These are phyloP conservation scores for Auriscalpium vulgare DNA, from an alignment of 768 basidiomycete genomes.

Conservation along the genomic window DNA sequence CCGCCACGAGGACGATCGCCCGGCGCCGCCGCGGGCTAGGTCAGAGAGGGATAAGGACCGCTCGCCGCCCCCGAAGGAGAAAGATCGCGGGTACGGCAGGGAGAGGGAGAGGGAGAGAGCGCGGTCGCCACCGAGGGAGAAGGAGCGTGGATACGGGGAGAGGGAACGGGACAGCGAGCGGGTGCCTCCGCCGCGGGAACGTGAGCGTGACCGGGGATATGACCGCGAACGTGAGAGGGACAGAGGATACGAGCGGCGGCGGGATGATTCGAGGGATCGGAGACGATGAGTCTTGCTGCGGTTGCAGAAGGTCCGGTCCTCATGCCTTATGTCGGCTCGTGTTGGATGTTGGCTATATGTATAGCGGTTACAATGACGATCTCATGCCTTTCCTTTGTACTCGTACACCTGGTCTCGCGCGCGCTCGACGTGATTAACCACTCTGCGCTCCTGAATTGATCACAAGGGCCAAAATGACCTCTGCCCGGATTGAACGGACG, in stretches of 20 bases:
- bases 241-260: slow-evolving; percentile 2
- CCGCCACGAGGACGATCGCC: slow-evolving; percentile 1
- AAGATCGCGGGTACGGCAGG: neutral
- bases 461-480: slow-evolving; percentile 4
- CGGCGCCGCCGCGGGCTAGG: slow-evolving; percentile 1
- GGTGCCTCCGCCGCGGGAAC: too few relatives aligned
- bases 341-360: too few relatives aligned
- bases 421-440: too few relatives aligned
- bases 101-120: neutral
- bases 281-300: too few relatives aligned
- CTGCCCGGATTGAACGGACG: slow-evolving; percentile 19
- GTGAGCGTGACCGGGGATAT: too few relatives aligned
- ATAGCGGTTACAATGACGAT: too few relatives aligned
- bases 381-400: too few relatives aligned
- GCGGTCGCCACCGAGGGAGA: neutral
- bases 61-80: neutral
- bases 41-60: too few relatives aligned
- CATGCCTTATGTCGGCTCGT: too few relatives aligned
- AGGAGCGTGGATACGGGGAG: neutral
- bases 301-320: too few relatives aligned
- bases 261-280: slow-evolving; percentile 10
- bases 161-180: neutral
- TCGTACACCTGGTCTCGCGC: too few relatives aligned
- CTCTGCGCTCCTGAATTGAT: too few relatives aligned
- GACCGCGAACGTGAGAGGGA: slow-evolving; percentile 4